Conservation (phyloP, 78 protist genomes). For the Emiliania huxleyi region DNA sequence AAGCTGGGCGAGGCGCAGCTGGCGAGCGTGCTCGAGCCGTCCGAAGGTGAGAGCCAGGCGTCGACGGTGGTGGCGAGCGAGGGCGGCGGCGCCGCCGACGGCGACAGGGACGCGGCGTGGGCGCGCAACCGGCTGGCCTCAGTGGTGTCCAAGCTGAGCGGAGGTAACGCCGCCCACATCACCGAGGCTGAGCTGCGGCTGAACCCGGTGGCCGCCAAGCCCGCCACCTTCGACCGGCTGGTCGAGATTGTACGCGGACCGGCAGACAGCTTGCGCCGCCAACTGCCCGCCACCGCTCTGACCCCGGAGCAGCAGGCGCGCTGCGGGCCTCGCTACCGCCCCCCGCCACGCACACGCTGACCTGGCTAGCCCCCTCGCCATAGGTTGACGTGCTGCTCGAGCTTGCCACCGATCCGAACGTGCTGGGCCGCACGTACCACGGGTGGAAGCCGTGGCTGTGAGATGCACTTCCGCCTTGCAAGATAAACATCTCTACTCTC, state of each 20-base stretch:
- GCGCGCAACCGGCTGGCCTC: not conserved
- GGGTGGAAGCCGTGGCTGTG: constrained; percentile 86
- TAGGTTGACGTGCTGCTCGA: constrained; percentile 87
- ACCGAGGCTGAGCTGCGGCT: not conserved
- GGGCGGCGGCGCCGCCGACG: not conserved
- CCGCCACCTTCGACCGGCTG: not conserved
- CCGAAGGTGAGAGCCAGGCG: not conserved
- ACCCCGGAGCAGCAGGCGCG: constrained; percentile 63
- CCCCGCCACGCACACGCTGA: too few relatives aligned
- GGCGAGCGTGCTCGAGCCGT: not conserved
- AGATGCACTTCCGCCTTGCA: too few relatives aligned
- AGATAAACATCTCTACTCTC: too few relatives aligned
- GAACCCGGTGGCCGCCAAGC: too few relatives aligned
- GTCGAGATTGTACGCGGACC: not conserved
- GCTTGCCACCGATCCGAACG: constrained; percentile 84
- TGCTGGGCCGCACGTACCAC: constrained; percentile 78
- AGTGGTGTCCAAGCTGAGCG: not conserved
- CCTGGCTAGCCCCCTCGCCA: too few relatives aligned
- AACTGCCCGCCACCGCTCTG: not conserved
- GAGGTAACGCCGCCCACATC: not conserved
- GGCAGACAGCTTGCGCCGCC: not conserved
- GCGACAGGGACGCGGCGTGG: not conserved
- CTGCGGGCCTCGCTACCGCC: too few relatives aligned
- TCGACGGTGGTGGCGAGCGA: not conserved
- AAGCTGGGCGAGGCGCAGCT: not conserved